These are phyloP conservation scores for Nyssa sinensis DNA, from an alignment of 148 eudicot species.

Conservation along the genomic window DNA sequence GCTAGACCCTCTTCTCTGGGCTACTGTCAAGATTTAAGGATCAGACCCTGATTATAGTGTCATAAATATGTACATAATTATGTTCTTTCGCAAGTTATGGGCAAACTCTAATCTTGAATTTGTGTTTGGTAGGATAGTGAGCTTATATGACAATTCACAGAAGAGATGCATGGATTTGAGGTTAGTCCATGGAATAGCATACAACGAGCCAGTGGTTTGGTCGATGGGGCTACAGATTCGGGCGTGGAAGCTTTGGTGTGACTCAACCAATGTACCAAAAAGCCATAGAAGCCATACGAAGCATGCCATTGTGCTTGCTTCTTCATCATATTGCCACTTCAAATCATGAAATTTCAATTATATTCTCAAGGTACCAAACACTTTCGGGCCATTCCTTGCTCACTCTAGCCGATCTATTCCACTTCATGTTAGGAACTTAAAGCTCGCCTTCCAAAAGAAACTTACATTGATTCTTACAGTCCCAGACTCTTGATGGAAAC, in stretches of 20 bases:
- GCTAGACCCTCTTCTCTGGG: no score
- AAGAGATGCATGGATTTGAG: conserved; percentile 91
- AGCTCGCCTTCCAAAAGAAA: conserved; percentile 61
- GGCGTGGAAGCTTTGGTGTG: conserved; percentile 84
- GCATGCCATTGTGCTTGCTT: conserved; percentile 62
- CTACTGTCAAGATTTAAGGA: no score
- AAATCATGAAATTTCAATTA: conserved; percentile 41
- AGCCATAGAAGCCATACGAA: conserved; percentile 73
- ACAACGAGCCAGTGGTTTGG: conserved; percentile 85
- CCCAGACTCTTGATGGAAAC: conserved; percentile 58
- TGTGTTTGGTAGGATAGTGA: conserved; percentile 68
- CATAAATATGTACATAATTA: no score
- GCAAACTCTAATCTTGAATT: no score
- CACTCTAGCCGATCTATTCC: conserved; percentile 66
- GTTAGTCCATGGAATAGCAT: conserved; percentile 74
- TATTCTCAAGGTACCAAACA: conserved; percentile 69
- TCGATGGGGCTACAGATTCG: conserved; percentile 81
- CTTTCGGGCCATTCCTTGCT: conserved; percentile 67
- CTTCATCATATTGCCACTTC: conserved; percentile 44
- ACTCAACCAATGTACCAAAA: conserved; percentile 66
- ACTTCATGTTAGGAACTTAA: conserved; percentile 82
- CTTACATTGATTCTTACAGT: conserved; percentile 31
- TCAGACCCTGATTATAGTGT: no score
- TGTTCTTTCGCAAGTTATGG: no score
- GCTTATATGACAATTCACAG: conserved; percentile 59